Evolutionary conservation across 2,329 filamentous ascomycete species (phyloP), one percentile per base, ranked within the genome.

Genomic region (Stylonectria norvegica): DNA sequence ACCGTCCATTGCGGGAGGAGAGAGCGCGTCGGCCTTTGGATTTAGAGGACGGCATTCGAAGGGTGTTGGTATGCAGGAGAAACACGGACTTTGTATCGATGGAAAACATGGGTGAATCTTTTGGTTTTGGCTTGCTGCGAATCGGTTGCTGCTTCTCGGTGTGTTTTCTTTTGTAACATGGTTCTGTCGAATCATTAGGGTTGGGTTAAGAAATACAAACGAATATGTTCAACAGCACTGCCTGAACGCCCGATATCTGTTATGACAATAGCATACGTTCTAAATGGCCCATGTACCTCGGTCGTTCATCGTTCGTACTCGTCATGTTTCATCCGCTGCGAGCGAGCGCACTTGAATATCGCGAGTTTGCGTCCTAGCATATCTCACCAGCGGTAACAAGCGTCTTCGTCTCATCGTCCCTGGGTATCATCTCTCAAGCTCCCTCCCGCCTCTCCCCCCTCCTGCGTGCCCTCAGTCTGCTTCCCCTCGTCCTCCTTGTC

Each of bases 401-500:
- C n/a, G n/a, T n/a, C n/a, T 7, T 25, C 22, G 12, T 25, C 7
- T 25, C 22, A 7, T 25, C 12, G 7, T 12, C 7, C 22, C 22
- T 25, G 22, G 22, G 22, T 25, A 25, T 25, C 22, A 25, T 15
- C 17, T 32, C 17, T 32, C 15, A 32, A 32, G 30, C 16, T 36
- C 48, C 52, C 5, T 39, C 47, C 12, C 40, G 56, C 29, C 62
- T 53, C 23, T 44, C 43, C 18, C 45, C 6, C 37, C 22, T 50
- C 48, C 12, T 57, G 52, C 10, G 50, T 57, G 14, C 60, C 49
- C 3, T 59, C 56, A 35, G 48, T 36, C 47, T 55, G 29, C 27
- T 61, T 53, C n/a, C 49, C 55, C 20, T 61, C 61, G 34, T 53
- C 70, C 40, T 85, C 77, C 57, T 85, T 87, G 7, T 80, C 87